Evolutionary conservation across 495 filamentous ascomycete species (phyloP), one percentile per base, ranked within the genome.

Genomic region (Trichocladium antarcticum): DNA sequence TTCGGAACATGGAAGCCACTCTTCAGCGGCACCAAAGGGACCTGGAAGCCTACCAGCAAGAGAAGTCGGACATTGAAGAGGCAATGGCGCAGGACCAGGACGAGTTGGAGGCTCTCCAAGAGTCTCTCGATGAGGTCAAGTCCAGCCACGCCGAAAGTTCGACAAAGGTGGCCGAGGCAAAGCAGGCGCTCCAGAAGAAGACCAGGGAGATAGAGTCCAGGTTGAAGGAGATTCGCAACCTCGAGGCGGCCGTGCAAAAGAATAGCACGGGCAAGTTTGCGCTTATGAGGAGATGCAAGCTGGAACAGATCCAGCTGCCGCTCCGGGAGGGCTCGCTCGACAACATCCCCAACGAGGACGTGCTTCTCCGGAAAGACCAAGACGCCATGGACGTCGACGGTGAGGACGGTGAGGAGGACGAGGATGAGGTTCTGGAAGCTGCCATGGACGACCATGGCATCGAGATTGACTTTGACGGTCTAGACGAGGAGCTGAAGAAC

Each of bases 301-400:
- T 99, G 32, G 89, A 96, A 58, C 87, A 95, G 57, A 85, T 96
- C 54, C 80, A 85, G 51, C 69, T 99, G 42, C 93, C 92, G 7
- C 73, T 99, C 39, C 69, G 75, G 3, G 72, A 82, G 29, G 80
- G 79, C 44, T 94, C 88, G n/a, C 79, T 97, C 20, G 89, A 94
- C 56, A 74, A 79, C 51, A 76, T 99, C 49, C 92, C 92, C 6
- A 84, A 93, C 56, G 84, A 93, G 57, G 87, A 96, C 37, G 77
- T 85, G 36, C 62, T 84, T 12, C 66, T 79, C 27, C 71, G 74
- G 36, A 71, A 79, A 45, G 81, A 88, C 54, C 78, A 78, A 17
- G 87, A 94, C 55, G 84, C 84, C 1, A 94, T 95, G 88, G 89
- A 95, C 55, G 71, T 95, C 16, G 86, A 87, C 43, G 76, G 72